These are phyloP conservation scores for Triglochin maritima DNA, from an alignment of 106 monocot species.

Conservation along the genomic window DNA sequence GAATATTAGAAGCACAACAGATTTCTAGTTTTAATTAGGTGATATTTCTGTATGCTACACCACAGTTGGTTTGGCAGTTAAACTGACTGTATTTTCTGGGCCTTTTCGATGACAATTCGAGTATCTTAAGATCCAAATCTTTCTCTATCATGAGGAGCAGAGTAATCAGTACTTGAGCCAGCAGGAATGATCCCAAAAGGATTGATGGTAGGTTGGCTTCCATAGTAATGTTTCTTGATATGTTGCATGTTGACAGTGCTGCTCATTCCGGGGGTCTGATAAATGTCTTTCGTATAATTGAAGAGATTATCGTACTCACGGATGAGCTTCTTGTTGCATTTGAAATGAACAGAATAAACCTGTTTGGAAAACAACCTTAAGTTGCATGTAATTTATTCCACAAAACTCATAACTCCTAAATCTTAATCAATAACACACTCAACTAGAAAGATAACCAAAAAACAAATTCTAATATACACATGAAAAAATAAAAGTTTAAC, in stretches of 20 bases:
- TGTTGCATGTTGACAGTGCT: constrained; percentile 77
- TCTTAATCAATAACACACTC: no score
- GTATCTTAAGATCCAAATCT: constrained; percentile 32
- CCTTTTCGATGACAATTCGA: no score
- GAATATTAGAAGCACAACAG: no score
- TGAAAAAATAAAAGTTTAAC: no score
- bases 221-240: constrained; percentile 89
- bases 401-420: neutral
- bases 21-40: no score
- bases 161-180: constrained; percentile 56
- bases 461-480: no score
- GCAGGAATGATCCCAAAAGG: constrained; percentile 64
- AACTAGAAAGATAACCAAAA: no score
- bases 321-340: constrained; percentile 94
- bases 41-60: no score
- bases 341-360: constrained; percentile 91
- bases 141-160: constrained; percentile 65
- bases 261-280: constrained; percentile 68
- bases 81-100: no score
- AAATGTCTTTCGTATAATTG: constrained; percentile 93
- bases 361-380: constrained; percentile 7
- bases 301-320: constrained; percentile 83
- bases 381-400: neutral
- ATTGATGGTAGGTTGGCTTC: constrained; percentile 83
- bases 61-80: no score